Base-by-base conservation (phyloP, 352 stramenopile genomes). In the Pilasporangium apinafurcum region DNA sequence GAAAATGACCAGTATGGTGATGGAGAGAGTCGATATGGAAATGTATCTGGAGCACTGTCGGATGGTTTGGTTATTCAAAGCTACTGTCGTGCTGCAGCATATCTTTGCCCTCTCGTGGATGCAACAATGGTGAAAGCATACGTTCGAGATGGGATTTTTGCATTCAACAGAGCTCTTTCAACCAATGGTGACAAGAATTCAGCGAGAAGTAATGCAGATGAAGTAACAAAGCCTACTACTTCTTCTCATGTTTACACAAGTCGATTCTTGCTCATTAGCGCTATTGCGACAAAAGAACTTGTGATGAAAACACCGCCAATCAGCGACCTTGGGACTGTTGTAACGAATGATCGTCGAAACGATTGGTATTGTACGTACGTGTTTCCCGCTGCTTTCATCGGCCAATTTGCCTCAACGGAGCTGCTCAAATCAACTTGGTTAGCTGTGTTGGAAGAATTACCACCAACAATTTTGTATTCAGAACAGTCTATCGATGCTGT, bases 1-100 rank as follows among this genome's bases (percentile, higher is more conserved):
- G 80, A 92, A 51, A 88, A 87, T 42, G 76, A 88, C 46, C 59
- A 69, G 21, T 86, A 89, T 43, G 73, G 70, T 3, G 73, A 86
- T 32, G 68, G 83, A 43, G 65, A 71, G 31, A 76, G 62, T 46
- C 61, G 69, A 34, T 84, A 83, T 35, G 60, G 67, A 16, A 40
- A 32, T 0, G 42, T 36, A 2, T 40, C 36, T 12, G 44, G 36
- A 7, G 65, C 59, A 6, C 45, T 92, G 8, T 34, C 47, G 1
- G 80, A 92, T 40, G 69, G 66, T 13, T 46, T 92, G 16, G 73
- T 85, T 5, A 50, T 92, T 25, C 74, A 85, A 43, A 79, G 67
- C 41, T 90, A 92, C 36, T 79, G 74, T 21, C 72, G 77, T 30
- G 76, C 80, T 10, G 80, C 77, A 20, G 75, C 77, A n/a, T 88